Evolutionary conservation across 805 yeast genomes (phyloP).

Genomic region (Kazachstania bromeliacearum): DNA sequence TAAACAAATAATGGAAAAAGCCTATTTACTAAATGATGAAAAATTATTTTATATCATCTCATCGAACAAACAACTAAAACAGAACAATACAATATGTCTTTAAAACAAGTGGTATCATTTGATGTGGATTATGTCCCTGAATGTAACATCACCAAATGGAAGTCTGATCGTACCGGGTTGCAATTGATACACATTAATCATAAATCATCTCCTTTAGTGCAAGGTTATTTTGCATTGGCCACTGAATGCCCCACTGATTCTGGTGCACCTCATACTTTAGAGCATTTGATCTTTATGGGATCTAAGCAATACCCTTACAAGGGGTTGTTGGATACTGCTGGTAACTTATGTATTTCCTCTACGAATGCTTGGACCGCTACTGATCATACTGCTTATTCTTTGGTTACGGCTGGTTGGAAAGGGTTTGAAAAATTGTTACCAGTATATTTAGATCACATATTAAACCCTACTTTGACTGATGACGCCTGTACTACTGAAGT

Average conservation of each 20-base stretch:
- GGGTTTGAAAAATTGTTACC: constrained; percentile 82
- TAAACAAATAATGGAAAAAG: no score
- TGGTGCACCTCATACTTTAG: constrained; percentile 93
- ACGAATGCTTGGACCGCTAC: constrained; percentile 97
- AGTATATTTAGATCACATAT: constrained; percentile 77
- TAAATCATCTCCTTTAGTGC: constrained; percentile 77
- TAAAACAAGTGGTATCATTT: constrained; percentile 39
- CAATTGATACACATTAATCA: constrained; percentile 62
- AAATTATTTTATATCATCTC: no score
- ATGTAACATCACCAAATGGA: constrained; percentile 57
- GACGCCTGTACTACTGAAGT: constrained; percentile 91
- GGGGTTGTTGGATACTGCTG: constrained; percentile 79
- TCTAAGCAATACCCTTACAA: constrained; percentile 82
- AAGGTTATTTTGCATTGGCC: constrained; percentile 93
- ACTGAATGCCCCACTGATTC: constrained; percentile 82
- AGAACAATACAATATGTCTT: background rate
- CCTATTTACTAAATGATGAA: no score
- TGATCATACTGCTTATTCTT: constrained; percentile 89
- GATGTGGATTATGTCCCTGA: constrained; percentile 71
- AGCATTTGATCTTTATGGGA: constrained; percentile 93
- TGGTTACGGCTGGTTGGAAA: constrained; percentile 92
- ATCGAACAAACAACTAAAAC: no score
- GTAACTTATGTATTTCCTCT: constrained; percentile 70
- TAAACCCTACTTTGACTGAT: constrained; percentile 79
- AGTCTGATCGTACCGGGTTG: constrained; percentile 70